A percentile compares a stretch with the other conserved stretches of the same genome.
phyloP scores from a whole-genome alignment of 306 rosid species.

The Trifolium pratense region DNA sequence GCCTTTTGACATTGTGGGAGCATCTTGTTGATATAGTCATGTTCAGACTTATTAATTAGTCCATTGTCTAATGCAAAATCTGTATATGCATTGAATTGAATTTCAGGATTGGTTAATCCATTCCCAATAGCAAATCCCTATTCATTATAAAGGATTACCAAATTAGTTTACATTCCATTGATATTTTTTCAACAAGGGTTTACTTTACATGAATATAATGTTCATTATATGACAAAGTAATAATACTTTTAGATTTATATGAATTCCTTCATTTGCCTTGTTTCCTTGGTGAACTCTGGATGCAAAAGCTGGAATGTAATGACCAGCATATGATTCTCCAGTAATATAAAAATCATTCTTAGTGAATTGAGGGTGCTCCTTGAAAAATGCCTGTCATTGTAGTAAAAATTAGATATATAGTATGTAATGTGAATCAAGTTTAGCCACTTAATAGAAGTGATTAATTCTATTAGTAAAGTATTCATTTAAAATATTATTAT shows the following conservation, averaged over 20 bases:
- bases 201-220: background rate
- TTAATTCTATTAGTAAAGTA: background rate
- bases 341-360: conserved; percentile 86
- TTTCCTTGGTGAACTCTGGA: conserved; percentile 84
- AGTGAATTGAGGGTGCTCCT: conserved; percentile 64
- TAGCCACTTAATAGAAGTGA: background rate
- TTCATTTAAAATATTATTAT: background rate
- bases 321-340: conserved; percentile 96
- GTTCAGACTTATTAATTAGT: conserved; percentile 56
- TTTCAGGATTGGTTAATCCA: conserved; percentile 76
- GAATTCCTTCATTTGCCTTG: conserved; percentile 75
- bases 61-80: conserved; percentile 70
- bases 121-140: conserved; percentile 97
- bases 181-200: background rate
- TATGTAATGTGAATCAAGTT: no score
- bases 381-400: conserved; percentile 72
- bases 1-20: conserved; percentile 68
- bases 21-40: conserved; percentile 53
- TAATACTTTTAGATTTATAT: conserved; percentile 72
- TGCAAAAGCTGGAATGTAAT: conserved; percentile 93
- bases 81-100: conserved; percentile 81
- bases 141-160: conserved; percentile 17
- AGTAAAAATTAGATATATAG: no score
- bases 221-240: conserved; percentile 13
- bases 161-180: conserved; percentile 2